These are phyloP conservation scores for Guadua angustifolia DNA, from an alignment of 176 grass and related monocot genomes.

Conservation along the genomic window DNA sequence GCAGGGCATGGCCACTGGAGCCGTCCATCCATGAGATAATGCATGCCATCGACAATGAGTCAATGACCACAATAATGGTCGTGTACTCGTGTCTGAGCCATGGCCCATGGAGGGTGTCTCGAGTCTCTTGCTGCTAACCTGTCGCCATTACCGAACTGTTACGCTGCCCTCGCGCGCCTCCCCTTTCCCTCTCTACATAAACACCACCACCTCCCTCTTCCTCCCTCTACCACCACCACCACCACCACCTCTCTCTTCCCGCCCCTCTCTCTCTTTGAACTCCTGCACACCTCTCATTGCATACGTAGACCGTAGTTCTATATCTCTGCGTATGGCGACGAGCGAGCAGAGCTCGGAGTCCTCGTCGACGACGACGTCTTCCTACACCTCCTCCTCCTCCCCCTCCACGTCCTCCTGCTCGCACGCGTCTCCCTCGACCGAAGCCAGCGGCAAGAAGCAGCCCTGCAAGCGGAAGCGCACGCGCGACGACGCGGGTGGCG, in stretches of 20 bases:
- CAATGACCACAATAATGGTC: not conserved
- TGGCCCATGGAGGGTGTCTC: not conserved
- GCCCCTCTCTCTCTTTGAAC: not conserved
- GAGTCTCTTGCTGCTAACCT: not conserved
- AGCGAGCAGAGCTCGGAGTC: constrained; percentile 48
- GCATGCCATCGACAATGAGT: no score
- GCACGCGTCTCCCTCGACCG: not conserved
- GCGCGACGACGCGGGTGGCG: not conserved
- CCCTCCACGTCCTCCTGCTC: constrained; percentile 45
- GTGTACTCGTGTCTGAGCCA: not conserved
- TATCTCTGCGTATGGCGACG: not conserved
- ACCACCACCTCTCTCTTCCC: no score
- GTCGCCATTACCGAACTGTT: not conserved
- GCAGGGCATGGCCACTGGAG: not conserved
- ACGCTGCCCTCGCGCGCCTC: not conserved
- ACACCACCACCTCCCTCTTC: not conserved
- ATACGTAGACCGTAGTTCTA: no score
- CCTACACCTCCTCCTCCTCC: not conserved
- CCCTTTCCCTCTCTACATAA: not conserved
- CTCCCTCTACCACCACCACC: not conserved
- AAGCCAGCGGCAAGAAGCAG: not conserved
- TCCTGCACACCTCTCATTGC: not conserved
- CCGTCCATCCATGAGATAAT: not conserved
- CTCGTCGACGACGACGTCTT: constrained; percentile 32
- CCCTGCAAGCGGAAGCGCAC: constrained; percentile 30